Evolutionary conservation across 306 rosid species (phyloP).

Genomic region (Dryas octopetala): DNA sequence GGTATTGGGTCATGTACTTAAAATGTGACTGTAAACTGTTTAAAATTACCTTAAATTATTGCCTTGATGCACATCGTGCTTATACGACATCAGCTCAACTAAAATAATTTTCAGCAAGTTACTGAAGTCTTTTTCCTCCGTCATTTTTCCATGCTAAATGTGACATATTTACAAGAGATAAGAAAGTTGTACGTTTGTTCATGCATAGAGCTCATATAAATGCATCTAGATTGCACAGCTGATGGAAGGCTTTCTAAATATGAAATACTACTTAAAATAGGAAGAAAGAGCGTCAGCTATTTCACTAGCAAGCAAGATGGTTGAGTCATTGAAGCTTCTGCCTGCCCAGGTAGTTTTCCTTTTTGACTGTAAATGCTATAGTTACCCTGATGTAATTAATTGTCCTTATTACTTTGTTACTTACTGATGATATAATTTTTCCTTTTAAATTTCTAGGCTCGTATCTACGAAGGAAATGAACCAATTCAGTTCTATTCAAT

Average conservation of each 20-base stretch:
- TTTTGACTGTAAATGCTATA: too few species aligned
- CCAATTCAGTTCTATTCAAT: too few species aligned
- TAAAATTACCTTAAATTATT: neutral
- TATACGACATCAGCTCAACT: neutral
- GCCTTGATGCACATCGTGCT: neutral
- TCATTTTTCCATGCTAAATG: neutral
- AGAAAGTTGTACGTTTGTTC: neutral
- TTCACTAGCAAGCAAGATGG: too few species aligned
- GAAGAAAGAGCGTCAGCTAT: slow-evolving; percentile 85
- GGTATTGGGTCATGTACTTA: neutral
- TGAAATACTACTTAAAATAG: slow-evolving; percentile 48
- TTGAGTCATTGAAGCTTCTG: too few species aligned
- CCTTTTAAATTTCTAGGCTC: too few species aligned
- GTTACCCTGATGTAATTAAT: too few species aligned
- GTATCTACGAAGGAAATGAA: too few species aligned
- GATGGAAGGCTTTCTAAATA: slow-evolving; percentile 28
- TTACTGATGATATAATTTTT: too few species aligned
- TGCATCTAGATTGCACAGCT: slow-evolving; percentile 14
- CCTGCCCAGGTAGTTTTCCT: too few species aligned
- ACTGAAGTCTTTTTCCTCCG: neutral
- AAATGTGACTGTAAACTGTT: neutral
- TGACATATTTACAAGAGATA: neutral
- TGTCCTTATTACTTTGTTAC: too few species aligned
- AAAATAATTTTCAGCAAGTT: neutral
- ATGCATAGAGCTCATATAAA: neutral